phyloP scores from a whole-genome alignment of 805 yeast genomes.

The Candida sithepensis region DNA sequence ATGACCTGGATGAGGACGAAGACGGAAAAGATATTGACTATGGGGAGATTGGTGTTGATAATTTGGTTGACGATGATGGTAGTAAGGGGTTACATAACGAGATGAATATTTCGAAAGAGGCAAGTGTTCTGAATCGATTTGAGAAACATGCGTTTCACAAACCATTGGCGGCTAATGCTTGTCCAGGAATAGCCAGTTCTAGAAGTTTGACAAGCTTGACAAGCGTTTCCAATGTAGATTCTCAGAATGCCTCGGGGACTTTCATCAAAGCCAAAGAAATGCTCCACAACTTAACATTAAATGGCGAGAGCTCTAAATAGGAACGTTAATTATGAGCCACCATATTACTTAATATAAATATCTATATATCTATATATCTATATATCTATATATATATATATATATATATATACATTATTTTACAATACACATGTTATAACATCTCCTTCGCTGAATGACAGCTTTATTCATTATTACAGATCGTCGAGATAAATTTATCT shows the following conservation, averaged over 20 bases:
- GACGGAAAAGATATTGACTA: constrained; percentile 6
- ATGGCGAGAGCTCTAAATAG: not conserved
- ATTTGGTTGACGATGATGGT: not conserved
- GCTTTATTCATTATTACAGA: too few relatives aligned
- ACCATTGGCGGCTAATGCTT: constrained; percentile 1
- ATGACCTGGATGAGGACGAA: constrained; percentile 1
- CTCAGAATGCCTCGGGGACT: constrained; percentile 20
- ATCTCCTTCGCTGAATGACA: too few relatives aligned
- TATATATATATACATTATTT: too few relatives aligned
- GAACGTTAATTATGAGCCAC: too few relatives aligned
- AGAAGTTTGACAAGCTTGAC: constrained; percentile 13
- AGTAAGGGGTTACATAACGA: not conserved
- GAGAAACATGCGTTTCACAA: not conserved
- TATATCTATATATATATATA: too few relatives aligned
- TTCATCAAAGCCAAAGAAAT: constrained; percentile 23
- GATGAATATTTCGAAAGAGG: too few relatives aligned
- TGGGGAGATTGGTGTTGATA: not conserved
- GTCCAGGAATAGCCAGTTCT: constrained; percentile 11
- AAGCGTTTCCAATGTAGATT: constrained; percentile 13
- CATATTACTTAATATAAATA: too few relatives aligned
- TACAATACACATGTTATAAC: too few relatives aligned
- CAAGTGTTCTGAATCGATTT: not conserved
- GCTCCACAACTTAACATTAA: constrained; percentile 11
- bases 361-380: too few relatives aligned
- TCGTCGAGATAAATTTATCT: too few relatives aligned